Percentiles rank a stretch among this genome's conserved stretches.
phyloP scores from a whole-genome alignment of 306 rosid species.

The cucumber (Cucumis sativus) region Cucumber_9930_V3 NC_026656.2:22225501-22226000 shows the following conservation, averaged over 20 bases:
- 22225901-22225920: constrained; percentile 87
- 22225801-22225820: constrained; percentile 82
- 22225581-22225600: constrained; percentile 67
- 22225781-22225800: constrained; percentile 74
- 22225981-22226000: constrained; percentile 17
- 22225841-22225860: constrained; percentile 28
- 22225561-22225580: constrained; percentile 60
- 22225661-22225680: constrained; percentile 94
- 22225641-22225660: constrained; percentile 73
- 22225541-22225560: constrained; percentile 80
- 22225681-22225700: constrained; percentile 85
- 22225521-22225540: constrained; percentile 91
- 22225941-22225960: constrained; percentile 53
- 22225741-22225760: constrained; percentile 47
- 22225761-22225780: constrained; percentile 71
- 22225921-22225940: constrained; percentile 91
- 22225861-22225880: constrained; percentile 56
- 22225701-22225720: constrained; percentile 56
- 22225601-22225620: constrained; percentile 74
- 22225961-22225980: constrained; percentile 33
- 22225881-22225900: constrained; percentile 78
- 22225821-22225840: constrained; percentile 41
- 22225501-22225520: constrained; percentile 55
- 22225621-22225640: constrained; percentile 84
- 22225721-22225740: constrained; percentile 37